Evolutionary conservation across 768 basidiomycete species (phyloP).

Genomic region (Hygrocybe punicea): DNA sequence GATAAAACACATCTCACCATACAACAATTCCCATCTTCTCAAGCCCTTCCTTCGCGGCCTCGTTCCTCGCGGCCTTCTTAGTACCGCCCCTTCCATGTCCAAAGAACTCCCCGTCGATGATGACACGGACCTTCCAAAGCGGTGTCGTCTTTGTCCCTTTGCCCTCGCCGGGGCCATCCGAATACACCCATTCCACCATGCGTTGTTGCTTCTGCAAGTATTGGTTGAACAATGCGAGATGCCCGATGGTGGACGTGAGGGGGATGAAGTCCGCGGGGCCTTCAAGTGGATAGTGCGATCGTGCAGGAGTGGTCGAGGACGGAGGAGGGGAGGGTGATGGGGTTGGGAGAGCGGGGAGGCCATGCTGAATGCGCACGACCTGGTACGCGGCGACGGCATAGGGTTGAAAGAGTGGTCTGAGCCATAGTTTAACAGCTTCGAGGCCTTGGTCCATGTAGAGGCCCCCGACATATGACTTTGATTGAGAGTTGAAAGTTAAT

Average conservation of each 20-base stretch:
- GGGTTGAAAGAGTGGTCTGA: conserved; percentile 58
- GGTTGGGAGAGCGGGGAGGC: conserved; percentile 45
- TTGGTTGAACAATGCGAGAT: conserved; percentile 81
- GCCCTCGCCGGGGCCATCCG: conserved; percentile 14
- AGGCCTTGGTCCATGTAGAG: conserved; percentile 70
- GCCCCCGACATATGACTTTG: conserved; percentile 75
- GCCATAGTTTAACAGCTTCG: conserved; percentile 53
- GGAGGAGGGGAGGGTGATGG: conserved; percentile 12
- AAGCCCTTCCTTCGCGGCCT: conserved; percentile 75
- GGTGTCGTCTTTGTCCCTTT: conserved; percentile 63
- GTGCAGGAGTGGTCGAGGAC: background rate
- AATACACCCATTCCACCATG: conserved; percentile 58
- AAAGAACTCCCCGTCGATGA: conserved; percentile 57
- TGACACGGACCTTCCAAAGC: conserved; percentile 66
- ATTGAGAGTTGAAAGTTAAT: too few species aligned
- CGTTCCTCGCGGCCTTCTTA: conserved; percentile 77
- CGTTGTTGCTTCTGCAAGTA: conserved; percentile 56
- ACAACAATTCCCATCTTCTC: conserved; percentile 54
- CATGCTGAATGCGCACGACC: conserved; percentile 62
- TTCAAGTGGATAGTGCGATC: background rate
- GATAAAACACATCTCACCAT: conserved; percentile 34
- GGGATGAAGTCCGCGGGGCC: conserved; percentile 1
- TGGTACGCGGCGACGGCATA: conserved; percentile 61
- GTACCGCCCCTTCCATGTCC: conserved; percentile 67
- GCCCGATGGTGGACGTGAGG: conserved; percentile 45